phyloP scores from a whole-genome alignment of 1,284 basidiomycete species.

The Mycosarcoma mackinlayi region DNA sequence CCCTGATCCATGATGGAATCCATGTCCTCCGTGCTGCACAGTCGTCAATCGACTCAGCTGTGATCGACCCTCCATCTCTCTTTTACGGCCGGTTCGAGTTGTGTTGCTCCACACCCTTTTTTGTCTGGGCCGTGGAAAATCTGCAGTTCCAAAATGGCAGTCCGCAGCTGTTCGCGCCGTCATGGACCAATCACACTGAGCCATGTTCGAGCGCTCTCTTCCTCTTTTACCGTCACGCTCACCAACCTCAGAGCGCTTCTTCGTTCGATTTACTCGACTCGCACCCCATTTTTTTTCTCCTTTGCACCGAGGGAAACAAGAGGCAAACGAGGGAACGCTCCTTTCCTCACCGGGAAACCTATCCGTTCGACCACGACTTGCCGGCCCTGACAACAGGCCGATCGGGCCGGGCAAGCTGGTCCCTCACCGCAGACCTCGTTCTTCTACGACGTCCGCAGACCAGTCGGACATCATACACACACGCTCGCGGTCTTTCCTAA shows the following conservation, averaged over 20 bases:
- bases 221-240: conserved; percentile 6
- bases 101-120: conserved; percentile 10
- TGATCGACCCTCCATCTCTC: conserved; percentile 8
- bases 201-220: neutral
- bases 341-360: neutral
- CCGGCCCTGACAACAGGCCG: conserved; percentile 22
- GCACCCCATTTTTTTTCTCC: conserved; percentile 18
- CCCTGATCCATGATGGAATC: no score
- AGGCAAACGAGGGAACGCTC: neutral
- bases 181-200: conserved; percentile 13
- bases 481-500: neutral
- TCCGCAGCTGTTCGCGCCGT: conserved; percentile 1
- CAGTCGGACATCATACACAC: neutral
- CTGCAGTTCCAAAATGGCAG: conserved; percentile 6
- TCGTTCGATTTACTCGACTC: conserved; percentile 16
- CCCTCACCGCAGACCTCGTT: neutral
- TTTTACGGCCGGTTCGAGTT: conserved; percentile 7
- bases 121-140: neutral
- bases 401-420: conserved; percentile 17
- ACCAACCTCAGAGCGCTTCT: conserved; percentile 1
- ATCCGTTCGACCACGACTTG: conserved; percentile 7
- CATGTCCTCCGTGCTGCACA: no score
- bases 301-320: neutral
- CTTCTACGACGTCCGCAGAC: neutral
- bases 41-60: conserved; percentile 12